A percentile compares a stretch with the other conserved stretches of the same genome.
phyloP scores from a whole-genome alignment of 257 asterid species.

The Catharanthus roseus region DNA sequence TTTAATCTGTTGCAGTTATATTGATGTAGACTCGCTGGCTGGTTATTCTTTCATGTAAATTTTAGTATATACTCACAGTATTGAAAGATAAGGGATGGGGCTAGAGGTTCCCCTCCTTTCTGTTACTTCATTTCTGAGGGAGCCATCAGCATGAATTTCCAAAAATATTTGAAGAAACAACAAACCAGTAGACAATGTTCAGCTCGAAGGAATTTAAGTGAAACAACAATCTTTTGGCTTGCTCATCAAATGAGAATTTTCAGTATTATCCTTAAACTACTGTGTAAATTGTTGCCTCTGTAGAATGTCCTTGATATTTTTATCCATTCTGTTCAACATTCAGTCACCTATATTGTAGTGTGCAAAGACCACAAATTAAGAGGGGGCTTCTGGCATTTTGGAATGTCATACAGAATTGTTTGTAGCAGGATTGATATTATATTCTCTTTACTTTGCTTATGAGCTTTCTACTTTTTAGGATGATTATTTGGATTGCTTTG shows the following conservation, averaged over 20 bases:
- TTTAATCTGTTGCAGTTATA: background rate
- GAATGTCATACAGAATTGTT: too few relatives aligned
- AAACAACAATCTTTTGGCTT: background rate
- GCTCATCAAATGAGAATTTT: background rate
- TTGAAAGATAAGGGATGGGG: background rate
- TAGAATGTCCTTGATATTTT: background rate
- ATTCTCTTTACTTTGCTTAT: too few relatives aligned
- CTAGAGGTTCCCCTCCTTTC: background rate
- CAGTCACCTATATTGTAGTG: background rate
- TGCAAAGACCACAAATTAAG: too few relatives aligned
- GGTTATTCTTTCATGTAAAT: background rate
- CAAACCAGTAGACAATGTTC: background rate
- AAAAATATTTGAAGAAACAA: background rate
- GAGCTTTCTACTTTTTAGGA: conserved; percentile 36
- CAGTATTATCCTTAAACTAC: too few relatives aligned
- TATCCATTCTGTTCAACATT: background rate
- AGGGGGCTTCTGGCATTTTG: too few relatives aligned
- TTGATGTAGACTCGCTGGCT: background rate
- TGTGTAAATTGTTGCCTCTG: background rate
- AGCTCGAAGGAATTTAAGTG: background rate
- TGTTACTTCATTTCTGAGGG: background rate
- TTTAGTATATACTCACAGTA: too few relatives aligned
- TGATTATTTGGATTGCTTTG: conserved; percentile 74
- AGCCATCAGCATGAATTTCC: background rate
- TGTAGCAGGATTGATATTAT: background rate